These are phyloP conservation scores for Psilocybe cubensis DNA, from an alignment of 768 basidiomycete species.

Conservation along the genomic window DNA sequence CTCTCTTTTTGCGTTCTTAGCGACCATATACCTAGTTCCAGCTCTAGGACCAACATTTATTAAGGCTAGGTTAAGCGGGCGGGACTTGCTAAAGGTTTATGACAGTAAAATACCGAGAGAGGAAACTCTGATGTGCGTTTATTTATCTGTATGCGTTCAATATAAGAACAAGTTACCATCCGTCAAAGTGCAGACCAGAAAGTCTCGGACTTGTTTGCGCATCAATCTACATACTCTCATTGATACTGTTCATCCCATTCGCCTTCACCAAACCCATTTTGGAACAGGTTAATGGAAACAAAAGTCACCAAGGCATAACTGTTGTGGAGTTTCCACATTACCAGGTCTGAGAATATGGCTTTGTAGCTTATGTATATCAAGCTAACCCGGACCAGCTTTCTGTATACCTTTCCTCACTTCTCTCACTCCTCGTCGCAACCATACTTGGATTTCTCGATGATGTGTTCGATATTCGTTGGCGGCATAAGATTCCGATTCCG, in stretches of 20 bases:
- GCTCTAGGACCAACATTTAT: constrained; percentile 80
- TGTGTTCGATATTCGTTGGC: constrained; percentile 97
- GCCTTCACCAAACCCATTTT: constrained; percentile 81
- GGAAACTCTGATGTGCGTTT: constrained; percentile 28
- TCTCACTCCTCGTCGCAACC: constrained; percentile 92
- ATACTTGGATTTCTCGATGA: constrained; percentile 96
- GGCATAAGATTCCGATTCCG: constrained; percentile 97
- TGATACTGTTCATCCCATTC: constrained; percentile 95
- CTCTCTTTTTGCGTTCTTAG: constrained; percentile 80
- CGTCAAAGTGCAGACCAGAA: constrained; percentile 72
- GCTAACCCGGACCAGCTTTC: constrained; percentile 59
- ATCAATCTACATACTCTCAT: constrained; percentile 80
- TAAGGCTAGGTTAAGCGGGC: constrained; percentile 80
- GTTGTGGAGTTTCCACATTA: constrained; percentile 78
- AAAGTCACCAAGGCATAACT: constrained; percentile 61
- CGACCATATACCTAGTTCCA: constrained; percentile 81
- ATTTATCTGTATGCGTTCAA: not conserved
- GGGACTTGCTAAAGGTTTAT: constrained; percentile 86
- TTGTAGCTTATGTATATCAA: not conserved
- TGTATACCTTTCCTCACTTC: constrained; percentile 88
- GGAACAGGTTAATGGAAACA: constrained; percentile 44
- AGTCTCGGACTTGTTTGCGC: constrained; percentile 92
- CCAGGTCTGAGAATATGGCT: constrained; percentile 52
- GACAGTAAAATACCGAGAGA: constrained; percentile 70
- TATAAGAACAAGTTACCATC: constrained; percentile 7